Conservation (phyloP, 1,284 basidiomycete genomes). For the Cerioporus squamosus region DNA sequence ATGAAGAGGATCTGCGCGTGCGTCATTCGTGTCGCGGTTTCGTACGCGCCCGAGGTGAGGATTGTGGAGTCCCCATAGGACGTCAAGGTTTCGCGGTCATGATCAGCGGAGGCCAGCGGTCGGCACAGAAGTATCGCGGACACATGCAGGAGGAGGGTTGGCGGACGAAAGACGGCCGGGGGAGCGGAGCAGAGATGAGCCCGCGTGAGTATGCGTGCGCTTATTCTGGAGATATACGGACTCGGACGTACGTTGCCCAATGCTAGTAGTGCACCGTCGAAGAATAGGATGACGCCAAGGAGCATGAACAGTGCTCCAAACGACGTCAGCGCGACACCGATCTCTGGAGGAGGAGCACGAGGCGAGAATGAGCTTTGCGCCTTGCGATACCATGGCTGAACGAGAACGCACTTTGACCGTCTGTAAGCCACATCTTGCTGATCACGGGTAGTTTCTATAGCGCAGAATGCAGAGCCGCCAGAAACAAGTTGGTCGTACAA, state of each 20-base stretch:
- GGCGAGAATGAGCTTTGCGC: not conserved
- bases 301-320: constrained; percentile 97
- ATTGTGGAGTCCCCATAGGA: not conserved
- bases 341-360: constrained; percentile 58
- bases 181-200: not conserved
- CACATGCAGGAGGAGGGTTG: no score
- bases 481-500: not conserved
- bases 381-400: not conserved
- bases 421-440: constrained; percentile 30
- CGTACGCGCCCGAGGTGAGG: not conserved
- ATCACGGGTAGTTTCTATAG: not conserved
- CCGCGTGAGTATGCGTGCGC: not conserved
- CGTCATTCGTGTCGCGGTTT: not conserved
- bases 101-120: no score
- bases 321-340: constrained; percentile 96
- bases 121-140: no score
- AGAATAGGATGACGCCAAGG: constrained; percentile 94
- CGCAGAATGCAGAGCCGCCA: not conserved
- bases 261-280: constrained; percentile 96
- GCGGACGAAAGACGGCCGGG: not conserved
- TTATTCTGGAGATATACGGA: no score
- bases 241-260: constrained; percentile 83
- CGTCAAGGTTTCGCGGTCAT: not conserved
- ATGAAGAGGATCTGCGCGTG: constrained; percentile 83
- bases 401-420: constrained; percentile 27